phyloP scores from a whole-genome alignment of 495 filamentous ascomycete genomes.

The Annulohypoxylon moriforme region DNA sequence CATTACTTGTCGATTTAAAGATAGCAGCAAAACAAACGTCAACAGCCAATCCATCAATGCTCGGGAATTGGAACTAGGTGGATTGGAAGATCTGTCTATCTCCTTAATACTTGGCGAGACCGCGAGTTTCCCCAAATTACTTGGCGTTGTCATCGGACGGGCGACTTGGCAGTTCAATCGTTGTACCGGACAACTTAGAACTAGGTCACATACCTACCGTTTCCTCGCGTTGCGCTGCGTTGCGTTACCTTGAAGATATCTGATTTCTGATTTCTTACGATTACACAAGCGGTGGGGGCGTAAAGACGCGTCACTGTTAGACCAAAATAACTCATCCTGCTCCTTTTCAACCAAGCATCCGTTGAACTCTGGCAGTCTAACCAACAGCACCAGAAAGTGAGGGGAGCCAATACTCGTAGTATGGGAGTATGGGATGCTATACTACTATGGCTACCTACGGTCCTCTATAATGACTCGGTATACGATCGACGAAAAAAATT shows the following conservation, averaged over 20 bases:
- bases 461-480: not conserved
- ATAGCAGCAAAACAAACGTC: slow-evolving; percentile 26
- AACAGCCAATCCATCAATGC: slow-evolving; percentile 9
- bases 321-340: slow-evolving; percentile 22
- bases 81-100: slow-evolving; percentile 27
- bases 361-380: not conserved
- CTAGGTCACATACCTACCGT: slow-evolving; percentile 1
- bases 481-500: not conserved
- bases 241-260: not conserved
- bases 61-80: slow-evolving; percentile 17
- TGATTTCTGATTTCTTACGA: not conserved
- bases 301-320: slow-evolving; percentile 19
- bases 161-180: not conserved
- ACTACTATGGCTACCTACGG: not conserved
- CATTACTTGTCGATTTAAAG: slow-evolving; percentile 19
- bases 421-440: not conserved
- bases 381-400: not conserved
- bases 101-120: slow-evolving; percentile 38
- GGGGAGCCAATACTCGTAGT: slow-evolving; percentile 11
- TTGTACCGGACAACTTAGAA: slow-evolving; percentile 11
- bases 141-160: slow-evolving; percentile 22
- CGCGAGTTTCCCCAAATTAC: slow-evolving; percentile 21
- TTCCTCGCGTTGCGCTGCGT: not conserved
- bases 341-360: not conserved
- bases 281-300: not conserved